Evolutionary conservation across 2,329 filamentous ascomycete species (phyloP).

Genomic region (Epichloe gansuensis): DNA sequence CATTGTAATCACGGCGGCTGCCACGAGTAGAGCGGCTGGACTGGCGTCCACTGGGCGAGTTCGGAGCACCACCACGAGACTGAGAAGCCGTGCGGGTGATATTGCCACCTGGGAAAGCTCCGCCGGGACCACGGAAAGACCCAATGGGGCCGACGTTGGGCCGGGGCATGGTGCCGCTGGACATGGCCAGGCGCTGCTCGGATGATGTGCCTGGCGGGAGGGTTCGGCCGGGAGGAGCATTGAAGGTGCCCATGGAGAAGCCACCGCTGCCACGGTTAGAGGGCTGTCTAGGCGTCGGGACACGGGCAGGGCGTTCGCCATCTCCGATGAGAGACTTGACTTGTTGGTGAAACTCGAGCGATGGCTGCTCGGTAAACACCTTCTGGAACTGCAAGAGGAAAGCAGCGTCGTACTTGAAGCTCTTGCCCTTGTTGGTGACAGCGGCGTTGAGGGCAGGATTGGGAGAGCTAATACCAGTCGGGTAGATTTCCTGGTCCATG

Average conservation of each 20-base stretch:
- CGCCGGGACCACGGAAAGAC: slow-evolving; percentile 28
- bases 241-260: slow-evolving; percentile 62
- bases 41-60: slow-evolving; percentile 52
- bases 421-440: slow-evolving; percentile 65
- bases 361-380: slow-evolving; percentile 95
- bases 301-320: slow-evolving; percentile 44
- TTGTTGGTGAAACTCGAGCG: slow-evolving; percentile 81
- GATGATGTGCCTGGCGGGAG: slow-evolving; percentile 70
- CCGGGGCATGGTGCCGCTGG: slow-evolving; percentile 39
- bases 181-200: slow-evolving; percentile 59
- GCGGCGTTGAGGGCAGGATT: slow-evolving; percentile 83
- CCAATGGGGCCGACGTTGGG: slow-evolving; percentile 28
- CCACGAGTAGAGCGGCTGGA: slow-evolving; percentile 50
- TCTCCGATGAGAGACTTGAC: slow-evolving; percentile 83
- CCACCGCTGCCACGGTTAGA: slow-evolving; percentile 40
- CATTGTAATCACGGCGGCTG: slow-evolving; percentile 50
- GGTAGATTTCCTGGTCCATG: slow-evolving; percentile 69
- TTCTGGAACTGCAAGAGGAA: slow-evolving; percentile 95
- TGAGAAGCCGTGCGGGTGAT: slow-evolving; percentile 57
- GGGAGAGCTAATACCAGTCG: slow-evolving; percentile 71
- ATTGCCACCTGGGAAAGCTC: slow-evolving; percentile 50
- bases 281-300: slow-evolving; percentile 45
- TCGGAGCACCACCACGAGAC: slow-evolving; percentile 47
- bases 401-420: slow-evolving; percentile 87
- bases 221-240: slow-evolving; percentile 35